A percentile compares a stretch with the other conserved stretches of the same genome.
phyloP scores from a whole-genome alignment of 2,329 filamentous ascomycete species.

The Nothomitra cinnamomea region DNA sequence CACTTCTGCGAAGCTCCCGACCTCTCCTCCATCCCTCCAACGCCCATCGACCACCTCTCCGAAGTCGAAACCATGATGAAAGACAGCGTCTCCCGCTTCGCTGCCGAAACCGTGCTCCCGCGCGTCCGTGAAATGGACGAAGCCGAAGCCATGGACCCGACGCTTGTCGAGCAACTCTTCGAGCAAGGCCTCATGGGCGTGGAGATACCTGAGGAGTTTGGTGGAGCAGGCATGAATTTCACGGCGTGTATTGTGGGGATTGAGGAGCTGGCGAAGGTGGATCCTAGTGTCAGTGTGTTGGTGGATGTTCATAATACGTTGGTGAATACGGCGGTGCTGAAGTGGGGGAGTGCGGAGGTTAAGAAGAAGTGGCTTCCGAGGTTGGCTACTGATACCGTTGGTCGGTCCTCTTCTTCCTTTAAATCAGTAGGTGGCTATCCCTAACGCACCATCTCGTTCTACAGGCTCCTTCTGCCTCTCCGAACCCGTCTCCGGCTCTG shows the following conservation, averaged over 20 bases:
- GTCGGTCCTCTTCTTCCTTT: conserved; percentile 14
- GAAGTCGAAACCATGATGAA: conserved; percentile 82
- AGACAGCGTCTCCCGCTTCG: conserved; percentile 81
- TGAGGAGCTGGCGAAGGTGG: conserved; percentile 84
- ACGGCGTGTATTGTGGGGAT: conserved; percentile 91
- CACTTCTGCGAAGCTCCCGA: conserved; percentile 21
- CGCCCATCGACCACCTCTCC: conserved; percentile 81
- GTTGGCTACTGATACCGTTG: conserved; percentile 77
- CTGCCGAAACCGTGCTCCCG: conserved; percentile 71
- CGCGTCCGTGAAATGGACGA: conserved; percentile 97
- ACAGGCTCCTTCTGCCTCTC: conserved; percentile 73
- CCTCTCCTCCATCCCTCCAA: conserved; percentile 66
- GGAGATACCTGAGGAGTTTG: conserved; percentile 94
- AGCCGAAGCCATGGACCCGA: conserved; percentile 79
- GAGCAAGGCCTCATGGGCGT: conserved; percentile 96
- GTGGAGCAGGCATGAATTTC: conserved; percentile 97
- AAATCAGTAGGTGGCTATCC: not conserved
- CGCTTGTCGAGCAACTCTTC: conserved; percentile 80
- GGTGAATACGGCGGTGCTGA: conserved; percentile 83
- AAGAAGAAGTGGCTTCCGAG: conserved; percentile 82
- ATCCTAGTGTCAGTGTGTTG: conserved; percentile 87
- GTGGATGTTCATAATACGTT: conserved; percentile 97
- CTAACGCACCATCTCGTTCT: not conserved
- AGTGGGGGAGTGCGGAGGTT: conserved; percentile 58
- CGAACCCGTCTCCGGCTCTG: conserved; percentile 81